Conservation (phyloP, 306 rosid genomes). For the Lupinus albus region DNA sequence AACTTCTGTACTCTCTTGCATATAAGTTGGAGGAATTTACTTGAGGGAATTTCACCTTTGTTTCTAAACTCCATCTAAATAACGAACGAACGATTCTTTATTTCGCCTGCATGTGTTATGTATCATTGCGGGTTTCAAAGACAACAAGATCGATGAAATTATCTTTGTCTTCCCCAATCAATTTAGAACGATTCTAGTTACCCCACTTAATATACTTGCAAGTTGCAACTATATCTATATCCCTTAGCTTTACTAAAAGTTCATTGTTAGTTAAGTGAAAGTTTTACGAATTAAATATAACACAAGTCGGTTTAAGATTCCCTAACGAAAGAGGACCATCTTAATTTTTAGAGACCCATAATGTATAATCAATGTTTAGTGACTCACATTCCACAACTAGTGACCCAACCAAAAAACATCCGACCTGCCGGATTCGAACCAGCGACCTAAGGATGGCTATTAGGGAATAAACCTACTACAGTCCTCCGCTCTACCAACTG, state of each 20-base stretch:
- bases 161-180: conserved; percentile 55
- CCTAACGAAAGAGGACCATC: too few species aligned
- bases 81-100: not conserved
- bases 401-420: too few species aligned
- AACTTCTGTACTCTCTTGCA: too few species aligned
- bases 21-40: too few species aligned
- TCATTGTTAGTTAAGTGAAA: not conserved
- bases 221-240: conserved; percentile 6
- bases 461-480: not conserved
- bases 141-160: conserved; percentile 40
- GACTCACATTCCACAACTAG: too few species aligned
- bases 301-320: not conserved
- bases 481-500: conserved; percentile 50
- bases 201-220: conserved; percentile 51
- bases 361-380: too few species aligned
- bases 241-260: conserved; percentile 2
- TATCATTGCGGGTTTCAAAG: conserved; percentile 2
- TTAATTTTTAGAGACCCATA: too few species aligned
- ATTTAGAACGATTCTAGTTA: conserved; percentile 37
- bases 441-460: conserved; percentile 37
- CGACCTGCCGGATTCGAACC: conserved; percentile 47
- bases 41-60: too few species aligned
- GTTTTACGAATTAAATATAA: not conserved
- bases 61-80: not conserved
- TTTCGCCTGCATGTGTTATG: not conserved